Evolutionary conservation across 495 filamentous ascomycete genomes (phyloP), one percentile per base, ranked within the genome.

Genomic region (Aeminium ludgeri): DNA sequence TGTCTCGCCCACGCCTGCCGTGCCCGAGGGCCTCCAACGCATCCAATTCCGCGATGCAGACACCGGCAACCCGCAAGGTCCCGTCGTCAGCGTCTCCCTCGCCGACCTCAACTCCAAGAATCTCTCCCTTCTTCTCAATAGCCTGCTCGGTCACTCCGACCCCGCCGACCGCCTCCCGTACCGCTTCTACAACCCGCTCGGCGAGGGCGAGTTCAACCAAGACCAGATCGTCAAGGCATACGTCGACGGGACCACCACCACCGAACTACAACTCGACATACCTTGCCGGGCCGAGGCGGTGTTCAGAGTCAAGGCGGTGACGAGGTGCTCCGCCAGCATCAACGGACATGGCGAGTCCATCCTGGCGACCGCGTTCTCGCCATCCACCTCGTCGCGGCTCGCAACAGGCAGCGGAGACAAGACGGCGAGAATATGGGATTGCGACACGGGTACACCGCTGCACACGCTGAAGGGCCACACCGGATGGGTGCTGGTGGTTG

Each of bases 371-470:
- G 75, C 83, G 30, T 99, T 96, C 60, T 91, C 85, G 0, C 91
- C 91, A 0, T 68, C 69, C 18, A 76, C 70, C 3, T 87, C 84
- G 1, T 74, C 80, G 6, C 72, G 77, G 40, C 73, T 99, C 62
- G 84, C 86, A 0, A 89, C 80, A 6, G 91, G 86, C 0, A 84
- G 79, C 46, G 91, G 91, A 28, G 91, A 99, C 50, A 74, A 75
- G 25, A 96, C 91, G 6, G 91, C 89, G 6, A 66, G 91, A 34
- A 74, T 99, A 63, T 95, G 83, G 80, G 89, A 99, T 51, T 91
- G 84, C 39, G 82, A 96, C 52, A 95, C 83, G 0, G 86, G 86
- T 33, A 96, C 87, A 0, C 86, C 91, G 0, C 63, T 84, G 40
- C 71, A 80, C 55, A 95, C 86, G 1, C 59, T 99, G 17, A 92